These are phyloP conservation scores for Parsonsia alboflavescens DNA, from an alignment of 257 asterid genomes.

Conservation along the genomic window DNA sequence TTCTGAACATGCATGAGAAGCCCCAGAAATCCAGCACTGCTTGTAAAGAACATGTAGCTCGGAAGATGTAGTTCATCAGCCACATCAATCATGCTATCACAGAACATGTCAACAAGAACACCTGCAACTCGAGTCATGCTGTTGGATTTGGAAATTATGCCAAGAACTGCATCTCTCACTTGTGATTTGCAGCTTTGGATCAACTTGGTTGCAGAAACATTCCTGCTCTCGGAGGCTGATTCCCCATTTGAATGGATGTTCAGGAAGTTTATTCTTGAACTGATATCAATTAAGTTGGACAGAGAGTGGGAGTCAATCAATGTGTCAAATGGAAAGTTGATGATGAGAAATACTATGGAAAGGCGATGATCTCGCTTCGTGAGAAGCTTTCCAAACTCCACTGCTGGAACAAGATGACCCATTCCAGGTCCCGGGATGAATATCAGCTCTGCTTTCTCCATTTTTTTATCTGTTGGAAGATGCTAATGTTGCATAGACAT, in stretches of 20 bases:
- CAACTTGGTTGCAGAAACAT: neutral
- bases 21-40: constrained; percentile 39
- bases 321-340: constrained; percentile 24
- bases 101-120: constrained; percentile 45
- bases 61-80: constrained; percentile 44
- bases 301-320: constrained; percentile 10
- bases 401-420: constrained; percentile 50
- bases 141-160: neutral
- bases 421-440: constrained; percentile 59
- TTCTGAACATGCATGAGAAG: constrained; percentile 21
- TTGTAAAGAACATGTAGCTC: constrained; percentile 34
- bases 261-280: constrained; percentile 24
- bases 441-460: constrained; percentile 16
- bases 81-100: constrained; percentile 32
- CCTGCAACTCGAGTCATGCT: constrained; percentile 22
- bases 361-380: constrained; percentile 24
- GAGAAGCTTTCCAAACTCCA: constrained; percentile 44
- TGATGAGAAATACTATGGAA: constrained; percentile 39
- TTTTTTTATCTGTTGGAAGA: neutral
- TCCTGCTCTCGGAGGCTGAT: constrained; percentile 1
- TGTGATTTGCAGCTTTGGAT: constrained; percentile 22
- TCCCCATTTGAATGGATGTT: constrained; percentile 5
- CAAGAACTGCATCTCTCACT: constrained; percentile 30
- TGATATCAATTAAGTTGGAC: neutral
- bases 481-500: neutral